Evolutionary conservation across 1,284 basidiomycete genomes (phyloP).

Genomic region (Coriolopsis trogii): DNA sequence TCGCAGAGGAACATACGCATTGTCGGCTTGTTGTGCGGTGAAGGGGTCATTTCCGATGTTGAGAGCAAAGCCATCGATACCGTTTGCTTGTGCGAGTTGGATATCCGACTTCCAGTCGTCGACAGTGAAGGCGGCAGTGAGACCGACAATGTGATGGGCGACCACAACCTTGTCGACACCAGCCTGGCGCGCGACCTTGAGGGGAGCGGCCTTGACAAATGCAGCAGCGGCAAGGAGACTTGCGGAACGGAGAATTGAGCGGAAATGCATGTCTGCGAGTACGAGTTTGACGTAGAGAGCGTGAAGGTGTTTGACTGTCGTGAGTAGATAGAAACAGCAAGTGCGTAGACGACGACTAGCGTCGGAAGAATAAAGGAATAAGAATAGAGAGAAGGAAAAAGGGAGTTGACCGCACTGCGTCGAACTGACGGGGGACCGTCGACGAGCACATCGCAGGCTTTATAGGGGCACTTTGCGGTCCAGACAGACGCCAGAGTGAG

Average conservation of each 20-base stretch:
- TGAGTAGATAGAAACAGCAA: not conserved
- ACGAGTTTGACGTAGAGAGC: constrained; percentile 18
- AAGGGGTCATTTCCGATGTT: constrained; percentile 70
- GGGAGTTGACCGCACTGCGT: constrained; percentile 18
- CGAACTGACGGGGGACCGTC: constrained; percentile 12
- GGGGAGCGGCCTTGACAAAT: constrained; percentile 17
- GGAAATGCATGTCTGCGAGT: constrained; percentile 16
- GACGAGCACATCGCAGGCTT: not conserved
- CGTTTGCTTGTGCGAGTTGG: constrained; percentile 53
- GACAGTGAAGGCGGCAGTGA: constrained; percentile 62
- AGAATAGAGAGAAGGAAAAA: constrained; percentile 16
- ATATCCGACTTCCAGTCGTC: constrained; percentile 64
- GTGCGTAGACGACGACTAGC: constrained; percentile 18
- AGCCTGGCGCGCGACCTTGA: constrained; percentile 15
- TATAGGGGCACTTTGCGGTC: constrained; percentile 12
- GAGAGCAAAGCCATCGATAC: constrained; percentile 70
- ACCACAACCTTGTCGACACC: constrained; percentile 53
- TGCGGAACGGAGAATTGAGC: constrained; percentile 13
- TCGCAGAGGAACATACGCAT: constrained; percentile 55
- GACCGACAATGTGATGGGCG: constrained; percentile 72
- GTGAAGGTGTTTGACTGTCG: constrained; percentile 3
- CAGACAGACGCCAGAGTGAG: not conserved
- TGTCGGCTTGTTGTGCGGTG: constrained; percentile 56
- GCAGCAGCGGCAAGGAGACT: constrained; percentile 21
- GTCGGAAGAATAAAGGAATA: constrained; percentile 21